Conservation (phyloP, 306 rosid genomes). For the Vigna nakashimae region DNA sequence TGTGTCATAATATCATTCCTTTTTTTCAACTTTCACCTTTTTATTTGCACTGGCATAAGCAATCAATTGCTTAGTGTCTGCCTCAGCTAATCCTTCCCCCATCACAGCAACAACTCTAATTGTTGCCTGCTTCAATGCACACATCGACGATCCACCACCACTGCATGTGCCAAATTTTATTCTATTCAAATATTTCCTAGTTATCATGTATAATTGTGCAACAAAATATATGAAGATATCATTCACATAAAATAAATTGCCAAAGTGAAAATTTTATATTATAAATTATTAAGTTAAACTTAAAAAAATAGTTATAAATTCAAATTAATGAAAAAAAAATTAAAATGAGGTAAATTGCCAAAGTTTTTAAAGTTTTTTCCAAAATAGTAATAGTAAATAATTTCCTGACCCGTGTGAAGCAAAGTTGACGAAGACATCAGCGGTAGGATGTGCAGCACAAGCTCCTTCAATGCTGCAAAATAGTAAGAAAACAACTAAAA, state of each 20-base stretch:
- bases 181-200: too few species aligned
- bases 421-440: slow-evolving; percentile 97
- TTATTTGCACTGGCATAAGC: slow-evolving; percentile 90
- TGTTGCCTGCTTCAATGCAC: slow-evolving; percentile 93
- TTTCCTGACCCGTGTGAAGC: slow-evolving; percentile 80
- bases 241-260: too few species aligned
- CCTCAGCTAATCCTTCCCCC: slow-evolving; percentile 97
- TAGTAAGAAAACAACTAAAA: slow-evolving; percentile 23
- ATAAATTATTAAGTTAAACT: too few species aligned
- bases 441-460: slow-evolving; percentile 96
- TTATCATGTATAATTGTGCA: too few species aligned
- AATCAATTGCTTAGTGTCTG: slow-evolving; percentile 87
- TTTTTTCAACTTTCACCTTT: slow-evolving; percentile 55
- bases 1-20: too few species aligned
- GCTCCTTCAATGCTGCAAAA: slow-evolving; percentile 90
- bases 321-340: too few species aligned
- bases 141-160: slow-evolving; percentile 89
- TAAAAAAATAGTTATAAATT: too few species aligned
- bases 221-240: too few species aligned
- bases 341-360: too few species aligned
- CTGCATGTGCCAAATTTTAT: slow-evolving; percentile 50
- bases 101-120: slow-evolving; percentile 92
- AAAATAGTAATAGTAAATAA: neutral
- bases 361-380: too few species aligned
- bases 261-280: too few species aligned